Evolutionary conservation across 371 early-diverging fungal genomes (phyloP).

Genomic region (Haplosporangium sp.): DNA sequence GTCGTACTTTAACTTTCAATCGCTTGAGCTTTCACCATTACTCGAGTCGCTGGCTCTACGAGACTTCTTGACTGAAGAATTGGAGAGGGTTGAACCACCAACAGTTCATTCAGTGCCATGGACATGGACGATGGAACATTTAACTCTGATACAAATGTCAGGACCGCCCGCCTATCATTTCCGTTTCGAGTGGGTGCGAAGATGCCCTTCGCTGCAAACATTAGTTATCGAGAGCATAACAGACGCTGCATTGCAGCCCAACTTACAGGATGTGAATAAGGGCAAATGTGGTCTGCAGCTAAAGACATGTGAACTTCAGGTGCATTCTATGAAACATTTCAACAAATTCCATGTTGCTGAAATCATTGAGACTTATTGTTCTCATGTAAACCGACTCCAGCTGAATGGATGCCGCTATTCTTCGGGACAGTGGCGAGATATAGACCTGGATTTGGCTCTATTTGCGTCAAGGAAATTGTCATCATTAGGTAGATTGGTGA

Average conservation of each 20-base stretch:
- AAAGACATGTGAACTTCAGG: not conserved
- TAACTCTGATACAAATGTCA: constrained; percentile 11
- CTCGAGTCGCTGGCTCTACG: constrained; percentile 9
- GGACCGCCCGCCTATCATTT: constrained; percentile 12
- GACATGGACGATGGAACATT: constrained; percentile 18
- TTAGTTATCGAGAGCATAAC: constrained; percentile 12
- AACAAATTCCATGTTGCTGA: not conserved
- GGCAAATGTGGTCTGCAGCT: constrained; percentile 4
- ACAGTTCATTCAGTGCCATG: not conserved
- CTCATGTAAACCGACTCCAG: constrained; percentile 1
- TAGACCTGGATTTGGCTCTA: constrained; percentile 8
- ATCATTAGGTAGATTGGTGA: not conserved
- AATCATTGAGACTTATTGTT: constrained; percentile 15
- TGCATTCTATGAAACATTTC: not conserved
- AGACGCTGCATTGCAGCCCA: not conserved
- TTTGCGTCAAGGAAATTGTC: constrained; percentile 7
- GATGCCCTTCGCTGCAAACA: not conserved
- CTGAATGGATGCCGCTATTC: not conserved
- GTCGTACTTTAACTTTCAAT: not conserved
- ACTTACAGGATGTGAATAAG: not conserved
- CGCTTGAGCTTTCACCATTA: constrained; percentile 9
- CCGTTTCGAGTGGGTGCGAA: constrained; percentile 19
- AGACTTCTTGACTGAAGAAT: not conserved
- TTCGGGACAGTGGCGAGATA: not conserved
- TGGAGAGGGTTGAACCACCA: not conserved